Evolutionary conservation across 257 asterid genomes (phyloP).

Genomic region (Solanum lignicaule): DNA sequence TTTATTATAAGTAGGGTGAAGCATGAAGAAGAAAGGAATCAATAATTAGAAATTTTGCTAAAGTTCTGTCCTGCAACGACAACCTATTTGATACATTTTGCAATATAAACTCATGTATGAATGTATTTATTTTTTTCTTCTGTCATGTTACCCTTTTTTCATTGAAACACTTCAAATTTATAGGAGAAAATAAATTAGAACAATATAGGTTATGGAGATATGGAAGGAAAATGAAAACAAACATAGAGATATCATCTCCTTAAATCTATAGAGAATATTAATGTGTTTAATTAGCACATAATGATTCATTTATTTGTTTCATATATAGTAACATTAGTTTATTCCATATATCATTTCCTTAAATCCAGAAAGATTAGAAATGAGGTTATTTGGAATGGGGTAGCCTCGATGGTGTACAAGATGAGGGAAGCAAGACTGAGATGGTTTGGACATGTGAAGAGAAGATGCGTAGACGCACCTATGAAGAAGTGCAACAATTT

Average conservation of each 20-base stretch:
- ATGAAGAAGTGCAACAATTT: not conserved
- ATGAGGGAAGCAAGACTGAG: not conserved
- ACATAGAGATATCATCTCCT: not conserved
- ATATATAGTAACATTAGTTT: not conserved
- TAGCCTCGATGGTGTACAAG: not conserved
- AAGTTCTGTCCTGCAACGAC: not conserved
- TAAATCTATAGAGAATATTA: no score
- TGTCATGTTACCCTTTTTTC: not conserved
- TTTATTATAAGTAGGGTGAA: not conserved
- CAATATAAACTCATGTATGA: not conserved
- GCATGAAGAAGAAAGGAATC: not conserved
- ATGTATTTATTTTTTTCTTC: not conserved
- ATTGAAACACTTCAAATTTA: not conserved
- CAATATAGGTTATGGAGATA: not conserved
- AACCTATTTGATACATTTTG: not conserved
- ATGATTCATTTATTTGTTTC: not conserved
- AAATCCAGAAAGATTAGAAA: not conserved
- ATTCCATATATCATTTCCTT: not conserved
- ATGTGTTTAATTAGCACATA: not conserved
- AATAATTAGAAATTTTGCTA: not conserved
- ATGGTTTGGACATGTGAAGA: not conserved
- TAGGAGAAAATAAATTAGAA: not conserved
- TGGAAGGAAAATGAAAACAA: not conserved
- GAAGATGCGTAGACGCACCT: not conserved
- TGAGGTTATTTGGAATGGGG: not conserved